Base-by-base conservation (phyloP, 805 yeast genomes). In the Pichia occidentalis region DNA sequence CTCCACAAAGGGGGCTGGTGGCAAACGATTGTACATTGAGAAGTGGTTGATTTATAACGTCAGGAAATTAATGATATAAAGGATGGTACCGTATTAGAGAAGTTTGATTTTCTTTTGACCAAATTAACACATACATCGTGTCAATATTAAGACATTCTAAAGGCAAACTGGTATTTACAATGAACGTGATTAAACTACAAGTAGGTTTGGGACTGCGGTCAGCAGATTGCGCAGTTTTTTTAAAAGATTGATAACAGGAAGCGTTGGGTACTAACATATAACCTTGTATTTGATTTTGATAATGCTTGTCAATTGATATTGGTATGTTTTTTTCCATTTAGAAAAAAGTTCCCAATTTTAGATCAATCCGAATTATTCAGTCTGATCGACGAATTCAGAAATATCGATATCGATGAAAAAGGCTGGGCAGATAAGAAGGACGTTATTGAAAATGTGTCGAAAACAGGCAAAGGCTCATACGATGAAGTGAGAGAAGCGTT, bases 361-460 rank as follows among this genome's bases (percentile, higher is more conserved):
- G 73, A 78, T 24, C 97, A 92, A 60, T 85, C 84, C 48, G 97
- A 88, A 47, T 68, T 92, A 33, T 88, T 90, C 59, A 71, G 67
- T 26, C 73, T 92, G 40, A 84, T 90, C 52, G 96, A 90, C 42
- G 83, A 81, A 50, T 92, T 92, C 68, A 71, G 95, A 53, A 64
- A 67, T 43, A 81, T 92, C 49, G 99, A 92, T 53, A 50, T 80
- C 24, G 95, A 90, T 31, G 99, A 90, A 53, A 78, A 82, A 50
- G 99, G 99, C 9, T 87, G 87, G 76, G 87, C 81, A 28, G 97
- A 90, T 56, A 90, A 90, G 64, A 87, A 83, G 56, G 83, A 81
- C 40, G 94, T 85, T 25, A 80, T 90, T 58, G 88, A 86, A 57
- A 75, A 87, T 4, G 77, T 87, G 27, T 76, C 95, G 18, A 75